phyloP scores from a whole-genome alignment of 257 asterid genomes.

The Capsicum rhomboideum region DNA sequence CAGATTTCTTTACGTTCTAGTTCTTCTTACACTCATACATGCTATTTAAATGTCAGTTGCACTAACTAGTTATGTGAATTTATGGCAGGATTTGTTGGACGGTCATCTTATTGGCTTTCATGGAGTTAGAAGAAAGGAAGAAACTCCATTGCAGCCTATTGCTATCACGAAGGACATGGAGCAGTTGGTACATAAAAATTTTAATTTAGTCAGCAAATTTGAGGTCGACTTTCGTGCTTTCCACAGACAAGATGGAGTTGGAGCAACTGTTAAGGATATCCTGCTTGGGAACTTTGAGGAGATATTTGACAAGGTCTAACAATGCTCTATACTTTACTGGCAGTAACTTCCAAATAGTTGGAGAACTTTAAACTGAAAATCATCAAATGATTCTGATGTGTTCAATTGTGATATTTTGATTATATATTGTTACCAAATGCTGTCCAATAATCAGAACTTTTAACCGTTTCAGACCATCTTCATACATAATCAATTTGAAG shows the following conservation, averaged over 20 bases:
- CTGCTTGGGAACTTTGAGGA: conserved; percentile 52
- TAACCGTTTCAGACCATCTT: conserved; percentile 45
- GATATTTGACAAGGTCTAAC: conserved; percentile 46
- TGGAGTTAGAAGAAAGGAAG: conserved; percentile 24
- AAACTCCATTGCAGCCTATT: conserved; percentile 44
- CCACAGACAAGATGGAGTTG: conserved; percentile 22
- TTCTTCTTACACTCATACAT: neutral
- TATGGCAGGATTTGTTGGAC: conserved; percentile 59
- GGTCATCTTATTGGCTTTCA: conserved; percentile 52
- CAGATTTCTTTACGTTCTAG: neutral
- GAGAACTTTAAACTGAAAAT: neutral
- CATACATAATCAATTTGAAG: conserved; percentile 26
- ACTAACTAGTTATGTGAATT: neutral
- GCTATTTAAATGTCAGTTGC: neutral
- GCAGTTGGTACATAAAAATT: conserved; percentile 43
- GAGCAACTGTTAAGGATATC: conserved; percentile 32
- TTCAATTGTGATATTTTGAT: neutral
- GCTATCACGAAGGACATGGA: conserved; percentile 78
- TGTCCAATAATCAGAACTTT: neutral
- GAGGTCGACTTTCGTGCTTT: conserved; percentile 38
- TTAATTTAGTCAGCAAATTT: conserved; percentile 38
- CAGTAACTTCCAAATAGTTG: neutral
- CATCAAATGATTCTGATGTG: neutral
- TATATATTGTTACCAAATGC: neutral
- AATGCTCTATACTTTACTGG: neutral